phyloP scores from a whole-genome alignment of 2,329 filamentous ascomycete genomes.

The Cladophialophora psammophila region DNA sequence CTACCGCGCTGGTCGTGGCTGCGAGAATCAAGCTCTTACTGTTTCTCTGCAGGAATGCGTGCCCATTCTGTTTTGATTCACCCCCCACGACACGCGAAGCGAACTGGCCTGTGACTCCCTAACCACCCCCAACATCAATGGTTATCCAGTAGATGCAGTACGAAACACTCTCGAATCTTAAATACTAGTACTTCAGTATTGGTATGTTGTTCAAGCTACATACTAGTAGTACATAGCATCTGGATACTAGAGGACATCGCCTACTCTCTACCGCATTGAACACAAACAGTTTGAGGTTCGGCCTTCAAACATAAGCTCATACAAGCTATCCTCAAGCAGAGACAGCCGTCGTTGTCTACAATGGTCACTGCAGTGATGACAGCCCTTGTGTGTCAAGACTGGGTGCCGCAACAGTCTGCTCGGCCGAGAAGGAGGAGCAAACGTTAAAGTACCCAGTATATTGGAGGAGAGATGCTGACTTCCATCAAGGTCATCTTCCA shows the following conservation, averaged over 20 bases:
- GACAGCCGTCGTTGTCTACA: background rate
- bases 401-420: background rate
- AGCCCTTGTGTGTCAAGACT: background rate
- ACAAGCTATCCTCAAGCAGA: constrained; percentile 8
- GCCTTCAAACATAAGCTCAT: constrained; percentile 5
- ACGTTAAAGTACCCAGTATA: too few species aligned
- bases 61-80: background rate
- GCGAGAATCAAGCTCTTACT: background rate
- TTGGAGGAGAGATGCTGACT: background rate
- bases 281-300: background rate
- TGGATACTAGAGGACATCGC: background rate
- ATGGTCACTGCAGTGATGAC: constrained; percentile 1
- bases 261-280: constrained; percentile 10
- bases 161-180: constrained; percentile 2
- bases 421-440: background rate
- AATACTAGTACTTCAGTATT: too few species aligned
- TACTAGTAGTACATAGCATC: constrained; percentile 4
- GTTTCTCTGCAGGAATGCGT: background rate
- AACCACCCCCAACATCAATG: background rate
- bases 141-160: constrained; percentile 3
- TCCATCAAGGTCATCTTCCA: background rate
- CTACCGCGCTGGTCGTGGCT: background rate
- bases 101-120: constrained; percentile 1
- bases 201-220: constrained; percentile 1
- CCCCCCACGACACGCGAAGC: background rate